Evolutionary conservation across 1,139 yeast species (phyloP), one percentile per base, ranked within the genome.

Genomic region (Yamadazyma conglobata): DNA sequence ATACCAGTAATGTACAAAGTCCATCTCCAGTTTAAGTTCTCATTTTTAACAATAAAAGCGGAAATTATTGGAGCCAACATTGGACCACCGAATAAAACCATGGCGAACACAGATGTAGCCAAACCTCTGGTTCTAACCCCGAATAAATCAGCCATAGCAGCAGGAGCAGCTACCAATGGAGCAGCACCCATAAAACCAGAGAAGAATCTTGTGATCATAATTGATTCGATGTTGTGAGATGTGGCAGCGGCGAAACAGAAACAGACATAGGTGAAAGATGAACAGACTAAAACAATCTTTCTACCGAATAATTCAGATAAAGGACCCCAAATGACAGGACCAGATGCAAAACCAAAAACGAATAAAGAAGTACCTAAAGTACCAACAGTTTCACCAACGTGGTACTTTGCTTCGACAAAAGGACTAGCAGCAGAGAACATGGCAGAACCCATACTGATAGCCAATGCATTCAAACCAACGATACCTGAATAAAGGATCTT

Each of bases 1-100:
- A 77, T 65, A 22, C 77, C 81, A 24, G 73, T 64, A 43, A 77
- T 54, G 54, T 75, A 76, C 32, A 62, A 52, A 6, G 77, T 62
- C 82, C 82, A 76, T 48, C 83, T 60, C 82, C 82, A 76, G 24
- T 77, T 74, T 42, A 59, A 38, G 19, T 39, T 29, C 2, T 47
- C 40, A 39, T 60, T 60, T 35, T 56, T 59, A 5, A 52, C 61
- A 10, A 52, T 56, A 37, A 60, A 61, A 3, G 60, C 67, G 22
- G 64, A 64, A 22, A 64, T 37, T 26, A 66, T 60, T 4, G 72
- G 71, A 0, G 68, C 70, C 38, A 65, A 42, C 70, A 65, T 61
- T 14, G 73, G 73, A 23, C 71, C 72, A 30, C 71, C 72, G 38
- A 66, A 66, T 37, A 66, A 49, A 10, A 59, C 55, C 52, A 52